A percentile compares a stretch with the other conserved stretches of the same genome.
These are phyloP conservation scores for Magnusiomyces clavatus DNA, from an alignment of 1,139 yeast genomes.

Conservation along the genomic window DNA sequence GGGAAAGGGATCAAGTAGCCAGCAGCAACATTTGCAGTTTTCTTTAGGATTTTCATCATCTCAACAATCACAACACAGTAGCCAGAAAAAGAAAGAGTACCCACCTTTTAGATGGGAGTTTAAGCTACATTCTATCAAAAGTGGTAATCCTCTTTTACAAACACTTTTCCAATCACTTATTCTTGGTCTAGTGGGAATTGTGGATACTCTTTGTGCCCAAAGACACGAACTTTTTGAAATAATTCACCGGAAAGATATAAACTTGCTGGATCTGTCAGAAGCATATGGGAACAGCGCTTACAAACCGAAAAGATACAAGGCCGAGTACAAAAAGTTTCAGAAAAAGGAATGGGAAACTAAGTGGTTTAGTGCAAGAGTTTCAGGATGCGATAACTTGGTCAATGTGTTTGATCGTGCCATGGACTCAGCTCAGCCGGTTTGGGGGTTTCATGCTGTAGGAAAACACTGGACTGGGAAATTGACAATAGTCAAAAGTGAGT, in stretches of 20 bases:
- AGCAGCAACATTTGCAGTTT: background rate
- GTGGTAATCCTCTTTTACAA: background rate
- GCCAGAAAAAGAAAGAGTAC: background rate
- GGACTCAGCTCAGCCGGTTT: background rate
- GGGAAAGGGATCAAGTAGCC: background rate
- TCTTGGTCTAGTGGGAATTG: slow-evolving; percentile 8
- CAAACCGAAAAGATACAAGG: background rate
- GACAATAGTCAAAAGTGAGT: background rate
- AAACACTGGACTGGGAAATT: background rate
- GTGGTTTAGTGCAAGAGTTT: background rate
- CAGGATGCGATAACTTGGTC: background rate
- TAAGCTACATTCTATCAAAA: background rate
- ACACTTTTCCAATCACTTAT: slow-evolving; percentile 7
- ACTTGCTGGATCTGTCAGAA: slow-evolving; percentile 7
- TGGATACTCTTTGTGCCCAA: slow-evolving; percentile 9
- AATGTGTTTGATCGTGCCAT: background rate
- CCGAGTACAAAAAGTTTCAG: background rate
- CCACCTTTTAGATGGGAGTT: slow-evolving; percentile 6
- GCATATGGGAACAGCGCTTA: slow-evolving; percentile 1
- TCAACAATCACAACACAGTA: background rate
- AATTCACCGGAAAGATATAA: slow-evolving; percentile 9
- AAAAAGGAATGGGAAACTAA: background rate
- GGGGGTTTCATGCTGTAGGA: slow-evolving; percentile 4
- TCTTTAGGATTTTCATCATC: background rate
- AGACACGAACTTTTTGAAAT: slow-evolving; percentile 6